Evolutionary conservation across 2,329 filamentous ascomycete genomes (phyloP).

Genomic region (Xylariaceae sp.): DNA sequence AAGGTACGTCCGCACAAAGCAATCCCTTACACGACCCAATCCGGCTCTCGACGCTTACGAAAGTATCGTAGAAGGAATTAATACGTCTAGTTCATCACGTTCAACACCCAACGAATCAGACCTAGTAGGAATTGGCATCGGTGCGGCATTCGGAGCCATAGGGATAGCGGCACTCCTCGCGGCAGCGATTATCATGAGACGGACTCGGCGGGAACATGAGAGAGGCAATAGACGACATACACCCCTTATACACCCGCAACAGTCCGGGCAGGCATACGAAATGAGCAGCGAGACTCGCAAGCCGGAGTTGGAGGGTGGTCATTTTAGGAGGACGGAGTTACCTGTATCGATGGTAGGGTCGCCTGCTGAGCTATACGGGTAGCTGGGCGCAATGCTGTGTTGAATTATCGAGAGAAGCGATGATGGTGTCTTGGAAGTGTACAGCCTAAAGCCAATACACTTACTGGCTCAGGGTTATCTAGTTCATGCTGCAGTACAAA

Average conservation of each 20-base stretch:
- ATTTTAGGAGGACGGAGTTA: background rate
- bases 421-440: no score
- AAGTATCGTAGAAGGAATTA: background rate
- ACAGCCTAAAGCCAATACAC: no score
- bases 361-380: no score
- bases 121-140: constrained; percentile 7
- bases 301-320: background rate
- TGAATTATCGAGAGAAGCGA: no score
- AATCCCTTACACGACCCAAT: background rate
- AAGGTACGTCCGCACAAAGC: background rate
- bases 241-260: background rate
- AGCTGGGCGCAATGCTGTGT: no score
- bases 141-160: constrained; percentile 2
- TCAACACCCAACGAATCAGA: background rate
- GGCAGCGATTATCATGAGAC: background rate
- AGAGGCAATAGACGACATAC: no score
- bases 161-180: constrained; percentile 1
- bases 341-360: no score
- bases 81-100: background rate
- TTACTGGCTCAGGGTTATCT: no score
- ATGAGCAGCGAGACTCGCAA: background rate
- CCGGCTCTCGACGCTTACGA: background rate
- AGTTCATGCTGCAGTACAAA: no score
- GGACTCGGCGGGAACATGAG: no score
- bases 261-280: background rate